Percentiles rank a stretch among this genome's conserved stretches.
These are phyloP conservation scores for Boletus eberwhitei DNA, from an alignment of 768 basidiomycete genomes.

Conservation along the genomic window DNA sequence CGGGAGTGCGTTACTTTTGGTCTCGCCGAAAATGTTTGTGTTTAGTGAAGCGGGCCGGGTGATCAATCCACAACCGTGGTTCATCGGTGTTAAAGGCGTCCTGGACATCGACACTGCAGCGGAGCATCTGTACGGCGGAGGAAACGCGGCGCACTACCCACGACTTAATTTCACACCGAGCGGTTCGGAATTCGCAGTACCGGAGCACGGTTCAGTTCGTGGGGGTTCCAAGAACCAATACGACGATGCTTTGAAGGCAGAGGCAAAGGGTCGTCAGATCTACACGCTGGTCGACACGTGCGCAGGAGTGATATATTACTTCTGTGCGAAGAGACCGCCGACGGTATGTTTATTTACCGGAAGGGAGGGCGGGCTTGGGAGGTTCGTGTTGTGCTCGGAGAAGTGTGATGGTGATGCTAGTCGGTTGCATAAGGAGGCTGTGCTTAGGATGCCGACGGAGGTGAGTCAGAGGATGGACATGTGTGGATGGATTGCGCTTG, in stretches of 20 bases:
- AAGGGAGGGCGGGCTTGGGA: slow-evolving; percentile 20
- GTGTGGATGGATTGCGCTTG: neutral
- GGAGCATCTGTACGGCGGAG: slow-evolving; percentile 16
- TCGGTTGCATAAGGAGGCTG: slow-evolving; percentile 21
- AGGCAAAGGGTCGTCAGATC: neutral
- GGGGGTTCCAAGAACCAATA: slow-evolving; percentile 6
- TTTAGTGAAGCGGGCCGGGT: slow-evolving; percentile 18
- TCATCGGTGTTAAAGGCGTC: slow-evolving; percentile 21
- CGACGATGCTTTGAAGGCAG: neutral
- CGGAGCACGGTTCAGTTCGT: neutral
- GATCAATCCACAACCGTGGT: slow-evolving; percentile 14
- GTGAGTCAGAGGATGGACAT: neutral
- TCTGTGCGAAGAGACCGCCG: slow-evolving; percentile 12
- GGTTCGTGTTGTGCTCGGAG: slow-evolving; percentile 25
- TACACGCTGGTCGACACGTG: slow-evolving; percentile 19
- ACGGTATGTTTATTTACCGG: slow-evolving; percentile 22
- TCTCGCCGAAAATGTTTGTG: slow-evolving; percentile 5
- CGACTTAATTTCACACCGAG: slow-evolving; percentile 14
- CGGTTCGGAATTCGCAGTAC: slow-evolving; percentile 11
- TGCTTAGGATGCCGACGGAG: slow-evolving; percentile 18
- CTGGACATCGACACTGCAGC: slow-evolving; percentile 6
- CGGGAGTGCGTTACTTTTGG: neutral
- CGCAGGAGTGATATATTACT: slow-evolving; percentile 18
- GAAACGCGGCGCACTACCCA: neutral
- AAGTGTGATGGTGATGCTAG: slow-evolving; percentile 3